These are phyloP conservation scores for Papiliotrema flavescens DNA, from an alignment of 1,284 basidiomycete genomes.

Conservation along the genomic window DNA sequence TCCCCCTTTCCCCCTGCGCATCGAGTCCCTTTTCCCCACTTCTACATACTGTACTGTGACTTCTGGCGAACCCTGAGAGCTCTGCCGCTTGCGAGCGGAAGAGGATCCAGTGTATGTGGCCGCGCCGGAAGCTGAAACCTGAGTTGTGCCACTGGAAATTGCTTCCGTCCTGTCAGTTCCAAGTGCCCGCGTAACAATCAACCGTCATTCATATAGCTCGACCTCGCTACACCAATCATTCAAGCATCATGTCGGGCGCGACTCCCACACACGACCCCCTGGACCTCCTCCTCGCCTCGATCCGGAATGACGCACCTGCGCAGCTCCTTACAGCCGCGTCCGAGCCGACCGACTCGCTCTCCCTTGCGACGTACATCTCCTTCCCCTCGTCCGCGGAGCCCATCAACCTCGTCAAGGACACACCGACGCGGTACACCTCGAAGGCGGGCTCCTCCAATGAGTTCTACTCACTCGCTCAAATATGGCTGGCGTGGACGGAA, in stretches of 20 bases:
- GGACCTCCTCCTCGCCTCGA: conserved; percentile 36
- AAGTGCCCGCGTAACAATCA: no score
- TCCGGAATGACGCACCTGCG: conserved; percentile 22
- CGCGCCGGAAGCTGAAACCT: no score
- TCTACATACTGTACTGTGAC: no score
- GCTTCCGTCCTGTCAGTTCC: no score
- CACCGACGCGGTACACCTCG: conserved; percentile 62
- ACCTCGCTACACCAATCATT: background rate
- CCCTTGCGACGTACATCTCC: conserved; percentile 64
- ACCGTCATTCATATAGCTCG: no score
- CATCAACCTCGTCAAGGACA: conserved; percentile 61
- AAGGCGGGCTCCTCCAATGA: conserved; percentile 58
- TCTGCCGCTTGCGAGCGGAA: no score
- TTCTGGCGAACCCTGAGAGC: no score
- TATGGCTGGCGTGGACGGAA: conserved; percentile 74
- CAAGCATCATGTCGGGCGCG: conserved; percentile 3
- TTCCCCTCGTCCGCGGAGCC: conserved; percentile 53
- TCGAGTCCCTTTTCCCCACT: no score
- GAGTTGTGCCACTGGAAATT: no score
- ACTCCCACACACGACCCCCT: conserved; percentile 29
- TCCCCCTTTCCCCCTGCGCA: no score
- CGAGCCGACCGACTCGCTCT: conserved; percentile 52
- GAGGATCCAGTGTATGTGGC: no score
- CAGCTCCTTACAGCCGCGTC: conserved; percentile 49
- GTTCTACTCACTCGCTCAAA: conserved; percentile 72